Evolutionary conservation across 2,329 filamentous ascomycete genomes (phyloP), one percentile per base, ranked within the genome.

Genomic region (Sclerotinia subarctica): DNA sequence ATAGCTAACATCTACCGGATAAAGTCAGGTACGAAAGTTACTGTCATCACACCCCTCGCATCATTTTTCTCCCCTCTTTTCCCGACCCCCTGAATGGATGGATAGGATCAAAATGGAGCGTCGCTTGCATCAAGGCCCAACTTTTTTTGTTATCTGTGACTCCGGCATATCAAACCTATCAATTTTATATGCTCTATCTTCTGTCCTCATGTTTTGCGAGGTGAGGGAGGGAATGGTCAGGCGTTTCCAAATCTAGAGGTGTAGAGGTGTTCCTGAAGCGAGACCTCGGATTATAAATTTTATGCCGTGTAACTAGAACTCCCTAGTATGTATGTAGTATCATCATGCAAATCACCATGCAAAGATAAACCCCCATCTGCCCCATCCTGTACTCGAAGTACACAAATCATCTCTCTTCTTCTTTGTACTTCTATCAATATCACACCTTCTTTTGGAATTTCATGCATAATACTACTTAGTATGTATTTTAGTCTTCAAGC

Each of bases 391-490:
- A 47, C 21, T 38, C 21, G 8, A 62, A 49, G 46, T 42, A 32
- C 26, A 60, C 54, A 67, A 62, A 51, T 60, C 32, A 46, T 67
- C 56, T 67, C 49, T 67, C 56, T 62, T 52, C 47, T 67, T 67
- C 64, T 59, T 60, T 19, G 19, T 19, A 24, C 29, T 67, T 67
- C 64, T 24, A 67, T 62, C 47, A n/a, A 49, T 52, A 46, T 26
- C 24, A n/a, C n/a, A 26, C 19, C 54, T 29, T 62, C 15, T 58
- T 51, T 44, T 60, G 54, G 53, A 21, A 49, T n/a, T 32, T 49
- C 42, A 26, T 67, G 64, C 64, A 67, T 53, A 52, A 32, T 32
- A 32, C 3, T 32, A 32, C 32, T 7, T 29, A 29, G 29, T 5
- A 29, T 29, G 29, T 17, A 52, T 54, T 42, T 44, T 52, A 53